Percentiles rank a stretch among this genome's conserved stretches.
Conservation (phyloP, 495 filamentous ascomycete genomes). For the Entonaema liquescens region DNA sequence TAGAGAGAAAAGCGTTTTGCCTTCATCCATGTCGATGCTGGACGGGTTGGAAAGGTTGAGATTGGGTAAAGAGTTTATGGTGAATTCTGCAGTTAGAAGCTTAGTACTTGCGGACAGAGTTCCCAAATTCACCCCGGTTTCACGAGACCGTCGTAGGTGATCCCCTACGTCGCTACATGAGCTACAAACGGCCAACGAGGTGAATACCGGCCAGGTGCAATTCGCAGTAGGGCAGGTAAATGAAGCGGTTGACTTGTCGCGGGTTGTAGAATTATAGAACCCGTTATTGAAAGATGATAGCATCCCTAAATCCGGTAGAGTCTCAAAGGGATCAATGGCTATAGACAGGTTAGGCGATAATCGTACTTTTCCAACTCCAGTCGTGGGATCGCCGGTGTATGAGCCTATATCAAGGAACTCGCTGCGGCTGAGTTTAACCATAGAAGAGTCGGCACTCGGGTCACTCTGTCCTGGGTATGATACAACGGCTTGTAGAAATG, state of each 20-base stretch:
- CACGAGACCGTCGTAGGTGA: background rate
- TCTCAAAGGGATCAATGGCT: background rate
- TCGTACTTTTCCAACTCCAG: background rate
- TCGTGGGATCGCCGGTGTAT: background rate
- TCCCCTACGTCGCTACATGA: slow-evolving; percentile 22
- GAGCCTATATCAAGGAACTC: slow-evolving; percentile 23
- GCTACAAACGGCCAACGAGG: slow-evolving; percentile 32
- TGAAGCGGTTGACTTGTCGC: slow-evolving; percentile 4
- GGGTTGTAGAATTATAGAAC: slow-evolving; percentile 23
- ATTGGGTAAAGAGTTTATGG: slow-evolving; percentile 9
- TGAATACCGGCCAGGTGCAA: slow-evolving; percentile 32
- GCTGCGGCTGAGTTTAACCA: slow-evolving; percentile 12
- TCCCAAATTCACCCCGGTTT: background rate
- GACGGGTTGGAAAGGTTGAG: slow-evolving; percentile 14
- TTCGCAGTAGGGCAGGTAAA: slow-evolving; percentile 28
- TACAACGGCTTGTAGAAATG: slow-evolving; percentile 32
- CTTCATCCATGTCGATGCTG: background rate
- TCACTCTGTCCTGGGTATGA: slow-evolving; percentile 20
- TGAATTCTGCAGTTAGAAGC: background rate
- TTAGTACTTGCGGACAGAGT: background rate
- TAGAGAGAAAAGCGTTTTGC: background rate
- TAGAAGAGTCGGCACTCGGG: background rate
- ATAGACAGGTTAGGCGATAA: background rate
- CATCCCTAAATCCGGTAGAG: slow-evolving; percentile 23
- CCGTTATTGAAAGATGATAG: slow-evolving; percentile 26